phyloP scores from a whole-genome alignment of 305 asterid species.

The Rubia occidens region DNA sequence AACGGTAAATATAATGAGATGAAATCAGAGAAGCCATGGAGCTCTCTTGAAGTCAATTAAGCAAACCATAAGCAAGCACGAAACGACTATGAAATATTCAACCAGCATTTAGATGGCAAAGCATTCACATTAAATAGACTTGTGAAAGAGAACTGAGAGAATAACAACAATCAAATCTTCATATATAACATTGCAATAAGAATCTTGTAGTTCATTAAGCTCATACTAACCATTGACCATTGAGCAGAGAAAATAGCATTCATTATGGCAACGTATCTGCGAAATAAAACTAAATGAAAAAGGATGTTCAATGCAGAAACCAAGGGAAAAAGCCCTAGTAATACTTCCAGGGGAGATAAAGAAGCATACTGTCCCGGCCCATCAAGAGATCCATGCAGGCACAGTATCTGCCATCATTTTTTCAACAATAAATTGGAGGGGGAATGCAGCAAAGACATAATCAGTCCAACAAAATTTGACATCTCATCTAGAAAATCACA shows the following conservation, averaged over 20 bases:
- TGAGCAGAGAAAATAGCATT: slow-evolving; percentile 94
- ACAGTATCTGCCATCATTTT: slow-evolving; percentile 59
- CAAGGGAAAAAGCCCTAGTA: background rate
- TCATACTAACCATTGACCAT: slow-evolving; percentile 57
- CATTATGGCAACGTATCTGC: slow-evolving; percentile 93
- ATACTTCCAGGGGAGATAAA: slow-evolving; percentile 16
- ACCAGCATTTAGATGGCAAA: background rate
- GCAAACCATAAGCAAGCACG: background rate
- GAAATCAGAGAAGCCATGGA: background rate
- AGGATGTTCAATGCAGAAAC: slow-evolving; percentile 15
- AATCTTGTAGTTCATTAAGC: background rate
- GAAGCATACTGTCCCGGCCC: slow-evolving; percentile 86
- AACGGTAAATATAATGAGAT: background rate
- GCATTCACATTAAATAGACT: background rate
- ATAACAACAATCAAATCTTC: background rate
- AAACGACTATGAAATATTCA: background rate
- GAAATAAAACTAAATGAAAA: slow-evolving; percentile 11
- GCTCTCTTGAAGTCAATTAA: background rate
- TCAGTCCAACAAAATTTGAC: background rate
- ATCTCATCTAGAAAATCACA: slow-evolving; percentile 5
- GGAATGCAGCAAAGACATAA: background rate
- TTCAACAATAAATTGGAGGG: slow-evolving; percentile 17
- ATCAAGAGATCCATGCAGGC: slow-evolving; percentile 94
- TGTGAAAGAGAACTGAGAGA: background rate
- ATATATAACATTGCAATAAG: background rate